Base-by-base conservation (phyloP, 2,329 filamentous ascomycete species). In the Aureobasidium sp. region DNA sequence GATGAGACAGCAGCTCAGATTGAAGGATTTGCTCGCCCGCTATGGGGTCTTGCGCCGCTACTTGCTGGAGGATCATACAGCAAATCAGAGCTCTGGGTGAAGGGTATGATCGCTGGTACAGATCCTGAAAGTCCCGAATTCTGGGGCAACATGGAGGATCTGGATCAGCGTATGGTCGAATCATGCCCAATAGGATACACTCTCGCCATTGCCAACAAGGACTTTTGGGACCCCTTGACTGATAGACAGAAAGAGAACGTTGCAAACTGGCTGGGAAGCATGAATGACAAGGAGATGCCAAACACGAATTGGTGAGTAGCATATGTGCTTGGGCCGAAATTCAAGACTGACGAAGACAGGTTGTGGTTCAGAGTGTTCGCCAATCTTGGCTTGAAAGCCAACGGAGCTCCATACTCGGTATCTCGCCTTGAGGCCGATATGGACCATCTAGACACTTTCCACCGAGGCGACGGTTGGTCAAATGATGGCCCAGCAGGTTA, bases 281-380 rank as follows among this genome's bases (percentile, higher is more conserved):
- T 92, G 72, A 92, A 92, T 70, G 85, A 87, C 70, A 90, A 90
- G 73, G 87, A 90, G 67, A 84, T 82, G 77, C 77, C 76, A 12
- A 80, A 80, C 68, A 91, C 88, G 64, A 92, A 92, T 64, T 83
- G 81, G 81, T 81, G 73, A 57, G 71, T 7, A 41, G 6, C 3
- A 22, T 8, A 20, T 25, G 15, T 15, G 15, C 17, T 12, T 31
- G 7, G 2, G 36, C 11, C 5, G 1, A 12, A 17, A n/a, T 15
- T 7, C 5, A 34, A 44, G 11, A 44, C 62, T 65, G 39, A 65
- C 25, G 36, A 44, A 7, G 82, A 81, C 65, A 87, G 87, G 87
- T 80, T 92, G 4, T 93, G 89, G 89, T 93, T 93, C 71, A 84
- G 89, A 42, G 88, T 93, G 5, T 93, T 93, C 70, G 89, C 89